Conservation (phyloP, 2,329 filamentous ascomycete species). For the Alternaria sp. region DNA sequence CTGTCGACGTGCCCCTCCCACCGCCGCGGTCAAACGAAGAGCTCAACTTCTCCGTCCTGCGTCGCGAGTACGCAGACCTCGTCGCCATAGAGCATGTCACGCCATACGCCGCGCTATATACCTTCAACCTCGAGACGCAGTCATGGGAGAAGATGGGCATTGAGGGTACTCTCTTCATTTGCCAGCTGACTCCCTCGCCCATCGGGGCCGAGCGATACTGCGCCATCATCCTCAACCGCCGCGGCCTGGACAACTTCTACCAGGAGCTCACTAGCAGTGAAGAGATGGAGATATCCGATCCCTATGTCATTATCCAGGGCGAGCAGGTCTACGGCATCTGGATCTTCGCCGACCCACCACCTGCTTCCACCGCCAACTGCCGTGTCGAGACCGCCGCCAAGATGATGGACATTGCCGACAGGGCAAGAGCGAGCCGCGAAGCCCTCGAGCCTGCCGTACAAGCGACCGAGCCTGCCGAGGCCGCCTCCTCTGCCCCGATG, state of each 20-base stretch:
- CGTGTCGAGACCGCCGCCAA: constrained; percentile 59
- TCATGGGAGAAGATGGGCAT: constrained; percentile 85
- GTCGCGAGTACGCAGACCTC: constrained; percentile 79
- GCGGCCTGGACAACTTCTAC: constrained; percentile 56
- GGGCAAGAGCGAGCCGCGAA: constrained; percentile 58
- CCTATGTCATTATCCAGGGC: constrained; percentile 64
- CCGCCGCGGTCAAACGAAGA: constrained; percentile 76
- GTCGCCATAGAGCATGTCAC: constrained; percentile 77
- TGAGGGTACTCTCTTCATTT: constrained; percentile 90
- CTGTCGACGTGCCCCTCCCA: constrained; percentile 49
- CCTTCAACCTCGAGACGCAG: constrained; percentile 68
- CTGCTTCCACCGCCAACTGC: constrained; percentile 60
- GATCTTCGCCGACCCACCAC: constrained; percentile 67
- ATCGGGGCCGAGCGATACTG: constrained; percentile 48
- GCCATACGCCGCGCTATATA: constrained; percentile 85
- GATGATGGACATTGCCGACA: constrained; percentile 62
- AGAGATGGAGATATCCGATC: constrained; percentile 57
- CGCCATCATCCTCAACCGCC: constrained; percentile 56
- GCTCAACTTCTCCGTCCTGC: constrained; percentile 84
- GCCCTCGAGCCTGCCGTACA: constrained; percentile 39
- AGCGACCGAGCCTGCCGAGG: constrained; percentile 39
- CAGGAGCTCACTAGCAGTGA: constrained; percentile 51
- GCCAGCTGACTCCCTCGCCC: constrained; percentile 60
- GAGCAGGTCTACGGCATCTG: constrained; percentile 64
- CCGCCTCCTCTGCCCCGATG: constrained; percentile 52